These are phyloP conservation scores for Penicillium thymicola DNA, from an alignment of 2,329 filamentous ascomycete genomes.

Conservation along the genomic window DNA sequence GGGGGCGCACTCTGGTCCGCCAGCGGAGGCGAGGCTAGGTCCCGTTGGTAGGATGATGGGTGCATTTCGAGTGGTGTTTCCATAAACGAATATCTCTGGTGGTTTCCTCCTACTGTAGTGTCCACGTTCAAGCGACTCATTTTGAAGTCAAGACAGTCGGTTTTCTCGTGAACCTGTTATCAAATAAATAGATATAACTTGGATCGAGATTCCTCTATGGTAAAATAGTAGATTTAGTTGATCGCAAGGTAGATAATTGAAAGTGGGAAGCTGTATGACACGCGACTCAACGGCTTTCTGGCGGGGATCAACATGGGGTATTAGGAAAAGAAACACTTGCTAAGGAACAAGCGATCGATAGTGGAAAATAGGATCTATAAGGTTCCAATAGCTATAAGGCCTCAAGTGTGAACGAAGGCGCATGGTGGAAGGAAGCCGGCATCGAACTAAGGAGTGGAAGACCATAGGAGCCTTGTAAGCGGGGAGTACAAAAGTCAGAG, in stretches of 20 bases:
- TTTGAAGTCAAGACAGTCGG: not conserved
- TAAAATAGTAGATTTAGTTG: not conserved
- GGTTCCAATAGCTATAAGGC: not conserved
- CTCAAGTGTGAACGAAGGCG: conserved; percentile 9
- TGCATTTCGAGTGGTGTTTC: conserved; percentile 24
- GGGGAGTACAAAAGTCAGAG: conserved; percentile 12
- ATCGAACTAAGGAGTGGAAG: conserved; percentile 5
- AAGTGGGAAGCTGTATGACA: not conserved
- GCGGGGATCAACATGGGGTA: not conserved
- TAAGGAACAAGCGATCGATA: not conserved
- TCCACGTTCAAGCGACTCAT: conserved; percentile 22
- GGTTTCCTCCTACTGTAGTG: conserved; percentile 12
- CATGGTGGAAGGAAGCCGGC: conserved; percentile 9
- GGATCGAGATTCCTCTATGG: not conserved
- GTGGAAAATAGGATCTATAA: not conserved
- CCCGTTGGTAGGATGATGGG: not conserved
- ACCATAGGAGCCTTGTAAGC: not conserved
- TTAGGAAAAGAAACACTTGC: not conserved
- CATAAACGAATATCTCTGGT: conserved; percentile 22
- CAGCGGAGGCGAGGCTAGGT: not conserved
- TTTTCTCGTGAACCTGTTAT: not conserved
- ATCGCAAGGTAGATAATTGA: not conserved
- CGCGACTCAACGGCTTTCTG: conserved; percentile 2
- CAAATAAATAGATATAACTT: not conserved
- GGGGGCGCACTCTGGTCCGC: not conserved